Base-by-base conservation (phyloP, 306 rosid species). In the Trichosanthes truncata region DNA sequence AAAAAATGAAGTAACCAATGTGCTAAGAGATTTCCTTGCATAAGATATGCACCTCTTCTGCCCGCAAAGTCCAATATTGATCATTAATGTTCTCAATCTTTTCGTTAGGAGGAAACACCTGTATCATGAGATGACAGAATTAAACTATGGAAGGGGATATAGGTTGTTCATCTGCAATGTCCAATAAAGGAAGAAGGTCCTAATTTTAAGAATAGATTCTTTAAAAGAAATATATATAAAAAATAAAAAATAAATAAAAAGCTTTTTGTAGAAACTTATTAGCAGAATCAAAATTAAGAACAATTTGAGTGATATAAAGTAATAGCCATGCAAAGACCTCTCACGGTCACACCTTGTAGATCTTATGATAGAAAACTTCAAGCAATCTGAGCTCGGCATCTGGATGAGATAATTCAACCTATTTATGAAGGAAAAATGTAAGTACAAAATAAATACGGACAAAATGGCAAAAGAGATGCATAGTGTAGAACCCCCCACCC, bases 51-150 rank as follows among this genome's bases (percentile, higher is more conserved):
- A 91, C 98, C 97, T 93, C 98, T 69, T 93, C 98, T 4, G 98
- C 98, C 23, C 98, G 90, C 71, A 93, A 87, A 6, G 98, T 91
- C 97, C 98, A 93, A 88, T 93, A 93, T 71, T 91, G 98, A 84
- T 93, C 98, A 77, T 91, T 93, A 25, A 93, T 91, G 82, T 88
- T 89, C 85, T 91, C 97, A 52, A 93, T 93, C 90, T 88, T 93
- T 81, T 93, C 98, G 85, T 59, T 83, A 35, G 87, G 93, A 60
- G 97, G 96, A 78, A 93, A 93, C 66, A 93, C 90, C 98, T 93
- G 89, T 84, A 88, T 35, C 31, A 62, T 63, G 75, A 40, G 63
- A 79, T 71, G 38, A 79, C 59, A 79, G 46, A 31, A 57, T 67
- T 25, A 83, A 17, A 75, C 68, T 25, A 60, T 25, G 67, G 80